Conservation (phyloP, 768 basidiomycete genomes). For the Heimioporus sp. region DNA sequence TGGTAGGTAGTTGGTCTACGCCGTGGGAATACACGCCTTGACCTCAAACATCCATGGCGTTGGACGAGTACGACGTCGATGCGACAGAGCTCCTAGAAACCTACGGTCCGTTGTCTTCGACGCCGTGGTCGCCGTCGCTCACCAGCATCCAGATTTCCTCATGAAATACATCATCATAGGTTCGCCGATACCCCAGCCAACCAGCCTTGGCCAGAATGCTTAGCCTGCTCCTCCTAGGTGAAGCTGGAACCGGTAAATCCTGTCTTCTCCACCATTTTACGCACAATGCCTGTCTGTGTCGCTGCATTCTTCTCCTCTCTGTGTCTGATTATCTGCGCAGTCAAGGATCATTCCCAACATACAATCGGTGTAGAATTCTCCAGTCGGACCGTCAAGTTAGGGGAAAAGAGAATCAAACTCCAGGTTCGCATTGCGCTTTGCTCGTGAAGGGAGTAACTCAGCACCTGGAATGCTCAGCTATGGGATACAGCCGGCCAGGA, state of each 20-base stretch:
- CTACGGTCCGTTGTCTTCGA: constrained; percentile 59
- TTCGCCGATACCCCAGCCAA: constrained; percentile 30
- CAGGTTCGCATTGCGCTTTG: constrained; percentile 57
- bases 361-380: constrained; percentile 99
- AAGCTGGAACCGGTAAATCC: constrained; percentile 96
- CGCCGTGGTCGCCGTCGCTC: constrained; percentile 9
- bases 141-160: constrained; percentile 75
- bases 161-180: constrained; percentile 99
- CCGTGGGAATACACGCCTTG: constrained; percentile 22
- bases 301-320: background rate
- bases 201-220: background rate
- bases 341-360: constrained; percentile 95
- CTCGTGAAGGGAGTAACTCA: constrained; percentile 7
- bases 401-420: constrained; percentile 92
- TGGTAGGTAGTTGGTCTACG: constrained; percentile 47
- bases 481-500: constrained; percentile 99
- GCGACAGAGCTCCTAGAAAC: constrained; percentile 93
- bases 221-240: constrained; percentile 51
- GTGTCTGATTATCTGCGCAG: constrained; percentile 40
- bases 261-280: constrained; percentile 96
- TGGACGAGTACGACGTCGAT: constrained; percentile 70
- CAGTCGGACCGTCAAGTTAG: constrained; percentile 87
- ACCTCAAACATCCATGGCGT: constrained; percentile 31
- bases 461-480: constrained; percentile 47
- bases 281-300: constrained; percentile 86